Evolutionary conservation across 23 red algal species (phyloP), one percentile per base, ranked within the genome.

Genomic region (Agarophyton chilense): DNA sequence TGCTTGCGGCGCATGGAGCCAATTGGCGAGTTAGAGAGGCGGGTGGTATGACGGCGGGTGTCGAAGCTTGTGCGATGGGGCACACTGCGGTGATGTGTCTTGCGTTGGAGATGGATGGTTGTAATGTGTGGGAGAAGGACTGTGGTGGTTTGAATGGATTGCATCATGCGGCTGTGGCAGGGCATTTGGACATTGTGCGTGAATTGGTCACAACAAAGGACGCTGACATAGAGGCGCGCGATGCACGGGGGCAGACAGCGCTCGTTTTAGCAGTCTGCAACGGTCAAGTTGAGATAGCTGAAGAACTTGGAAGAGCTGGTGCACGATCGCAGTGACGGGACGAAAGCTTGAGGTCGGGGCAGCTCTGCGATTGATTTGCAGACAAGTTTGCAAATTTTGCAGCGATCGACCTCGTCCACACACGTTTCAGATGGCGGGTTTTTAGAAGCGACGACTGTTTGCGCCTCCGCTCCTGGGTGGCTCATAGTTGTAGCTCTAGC

Each of bases 71-170:
- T 74, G 68, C 68, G 24, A 47, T 74, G 68, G 68, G 68, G 2
- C 68, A 29, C 8, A 17, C 29, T 43, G 43, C 21, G 10, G 24
- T 74, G 7, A 25, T 74, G 21, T 39, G 68, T 39, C 34, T 26
- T 16, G 43, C 36, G n/a, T 16, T 74, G 18, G 40, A 47, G 68
- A 14, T 26, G 10, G 68, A 31, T 26, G 21, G 13, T 2, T 35
- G 21, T 32, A 36, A 36, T 36, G 55, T 61, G 1, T 84, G 38
- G 55, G 61, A 52, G 40, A 52, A n/a, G 70, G 80, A 84, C 61
- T 64, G 55, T 35, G 80, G 80, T 7, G 80, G 80, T 4, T 36
- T 84, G 29, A 84, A 84, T 70, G 61, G 49, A 4, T 84, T 84
- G 47, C 80, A 84, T 84, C 62, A 84, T 40, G 80, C 80, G 5